Base-by-base conservation (phyloP, 768 basidiomycete genomes). In the Serpula lacrymans region DNA sequence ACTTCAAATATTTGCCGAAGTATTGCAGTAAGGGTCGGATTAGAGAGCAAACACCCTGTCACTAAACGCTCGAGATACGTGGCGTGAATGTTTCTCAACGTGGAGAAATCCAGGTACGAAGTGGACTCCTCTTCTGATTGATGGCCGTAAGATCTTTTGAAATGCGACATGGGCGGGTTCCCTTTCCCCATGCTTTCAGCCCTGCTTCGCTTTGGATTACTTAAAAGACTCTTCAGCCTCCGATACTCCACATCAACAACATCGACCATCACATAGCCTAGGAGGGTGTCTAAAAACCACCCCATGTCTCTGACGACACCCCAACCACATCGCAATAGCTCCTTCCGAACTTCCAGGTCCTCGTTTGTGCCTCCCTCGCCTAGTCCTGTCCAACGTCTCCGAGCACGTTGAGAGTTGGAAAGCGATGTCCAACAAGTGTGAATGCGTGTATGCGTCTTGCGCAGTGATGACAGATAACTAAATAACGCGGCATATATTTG, bases 241-340 rank as follows among this genome's bases (percentile, higher is more conserved):
- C 75, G 65, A 54, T 87, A 92, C 56, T 95, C 91, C 12, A 81
- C 76, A 45, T 93, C 91, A 24, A 93, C 74, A 7, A 95, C 91
- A 47, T 95, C 92, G 53, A 77, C 85, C 88, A 90, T 88, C 45
- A 90, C 78, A 59, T 96, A 94, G 8, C 80, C 81, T 40, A 88
- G 64, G 2, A 96, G 55, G 20, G 80, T 82, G 57, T 93, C 90
- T 42, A 95, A 67, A 56, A 93, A 94, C 89, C 90, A 94, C 29
- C 81, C 77, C 91, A 94, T 92, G 53, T 86, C 80, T 53, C 89
- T 67, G 6, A 92, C 84, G 22, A 85, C 75, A 1, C 88, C 89
- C 92, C 92, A 96, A 2, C 85, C 84, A 45, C 80, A 83, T 43
- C 91, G 72, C 42, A 89, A 67, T 14, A 91, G 71, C 37, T 70